Evolutionary conservation across 2,329 filamentous ascomycete genomes (phyloP), one percentile per base, ranked within the genome.

Genomic region (Cordyceps farinosa): DNA sequence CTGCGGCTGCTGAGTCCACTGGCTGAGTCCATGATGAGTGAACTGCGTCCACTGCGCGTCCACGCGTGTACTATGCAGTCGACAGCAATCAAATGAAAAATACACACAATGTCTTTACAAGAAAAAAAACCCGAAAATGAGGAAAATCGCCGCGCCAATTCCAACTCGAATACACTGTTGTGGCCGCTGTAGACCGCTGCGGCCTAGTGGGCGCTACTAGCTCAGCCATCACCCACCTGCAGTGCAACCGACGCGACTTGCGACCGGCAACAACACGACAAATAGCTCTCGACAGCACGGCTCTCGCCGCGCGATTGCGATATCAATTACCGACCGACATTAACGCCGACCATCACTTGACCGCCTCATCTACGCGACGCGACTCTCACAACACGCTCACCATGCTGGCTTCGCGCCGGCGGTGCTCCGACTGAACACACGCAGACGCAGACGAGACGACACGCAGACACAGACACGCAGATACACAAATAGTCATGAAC

Each of bases 371-470:
- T 51, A 5, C 44, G 30, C 47, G 36, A 60, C 57, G 57, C 57
- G 57, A 51, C 57, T 27, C 36, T 30, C 57, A 47, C 57, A 52
- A 44, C 36, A 44, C 47, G 15, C 56, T 27, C 47, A 36, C 34
- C 58, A 61, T 61, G 58, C 50, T 42, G 54, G 44, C 34, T 40
- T 51, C 57, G 57, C 57, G 58, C 58, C 40, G 36, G 48, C 40
- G 27, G 58, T 53, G 45, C 56, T 32, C 15, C 45, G 13, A 59
- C 13, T 15, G 34, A 27, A 53, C 50, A 53, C 40, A 27, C 58
- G 38, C 38, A 47, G 11, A 32, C 42, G 17, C 3, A 22, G 22
- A 22, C 22, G 22, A 22, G 22, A 17, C 17, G 22, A 42, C 1
- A 42, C 38, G 36, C 36, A 38, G 9, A 9, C 9, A 42, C n/a